Base-by-base conservation (phyloP, 495 filamentous ascomycete species). In the Hypoxylon trugodes region DNA sequence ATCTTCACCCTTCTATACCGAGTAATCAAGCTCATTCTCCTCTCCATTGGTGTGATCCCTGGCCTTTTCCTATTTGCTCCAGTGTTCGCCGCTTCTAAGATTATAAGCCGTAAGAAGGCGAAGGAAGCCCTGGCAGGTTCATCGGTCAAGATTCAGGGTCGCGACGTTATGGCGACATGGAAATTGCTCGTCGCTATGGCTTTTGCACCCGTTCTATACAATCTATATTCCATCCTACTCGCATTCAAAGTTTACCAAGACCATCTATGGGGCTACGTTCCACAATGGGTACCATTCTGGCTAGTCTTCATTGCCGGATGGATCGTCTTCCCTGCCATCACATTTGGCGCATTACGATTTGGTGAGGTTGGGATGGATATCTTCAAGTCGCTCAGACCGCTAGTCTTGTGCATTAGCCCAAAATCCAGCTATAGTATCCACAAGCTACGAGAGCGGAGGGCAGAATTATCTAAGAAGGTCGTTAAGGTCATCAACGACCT, bases 281-380 rank as follows among this genome's bases (percentile, higher is more conserved):
- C 93, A 6, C 83, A 87, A 3, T 91, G 87, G 82, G 84, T 96
- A 21, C 90, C 94, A 10, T 81, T 93, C 46, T 94, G 89, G 86
- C 66, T 83, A n/a, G 83, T 96, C 26, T 82, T 90, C 28, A 68
- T 90, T 0, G 81, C 86, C 30, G 87, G 87, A 15, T 87, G 91
- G 78, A 76, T 92, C 30, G 75, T 96, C 60, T 97, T 96, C 79
- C 92, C 92, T 1, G 81, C 87, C 18, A 90, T 97, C 74, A 96
- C 92, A 3, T 97, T 96, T 71, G 93, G 92, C 2, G 93, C 96
- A 6, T 87, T 99, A 28, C 90, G 95, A 4, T 96, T 98, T 69
- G 95, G 95, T 37, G 95, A 99, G 74, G 87, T 94, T 45, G 95
- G 93, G 25, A 98, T 99, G 94, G 95, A 99, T 69, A 97, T 99